Base-by-base conservation (phyloP, 768 basidiomycete species). In the Boletellus sp. region DNA sequence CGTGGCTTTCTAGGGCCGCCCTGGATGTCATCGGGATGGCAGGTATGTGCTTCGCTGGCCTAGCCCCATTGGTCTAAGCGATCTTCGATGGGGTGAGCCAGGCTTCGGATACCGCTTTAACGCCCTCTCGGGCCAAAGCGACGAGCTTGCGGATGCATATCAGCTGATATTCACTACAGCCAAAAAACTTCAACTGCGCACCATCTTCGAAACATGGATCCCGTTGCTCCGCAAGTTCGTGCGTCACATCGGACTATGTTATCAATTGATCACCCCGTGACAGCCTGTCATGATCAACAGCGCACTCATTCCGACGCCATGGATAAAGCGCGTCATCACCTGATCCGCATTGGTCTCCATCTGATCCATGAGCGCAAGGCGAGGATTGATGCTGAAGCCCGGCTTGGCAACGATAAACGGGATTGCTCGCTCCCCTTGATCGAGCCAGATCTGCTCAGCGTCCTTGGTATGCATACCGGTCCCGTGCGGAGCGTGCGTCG, bases 1-100 rank as follows among this genome's bases (percentile, higher is more conserved):
- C 73, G 4, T 88, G 83, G 79, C 70, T 90, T 3, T 81, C 79
- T 36, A 79, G 78, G 48, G 78, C 78, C 42, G 89, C 87, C 4
- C 71, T 91, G 9, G 90, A 91, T 54, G 78, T 87, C 47, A 90
- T 93, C 44, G 87, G 87, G 9, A 71, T 85, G 33, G 84, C 88
- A 6, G 83, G 83, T 74, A 55, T 37, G 64, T 51, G 35, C 9
- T 20, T 47, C 31, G 17, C 33, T 4, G 16, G 47, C 8, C 45
- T 24, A 23, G 38, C n/a, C 20, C 12, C 6, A 32, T 20, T 13
- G 8, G 6, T 24, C 12, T n/a, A n/a, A 26, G 10, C 43, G 23
- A 51, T 48, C 42, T 46, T 47, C 26, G 1, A 38, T 8, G 40
- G 7, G n/a, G 9, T 17, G 13, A 22, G 37, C 13, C 73, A 70